These are phyloP conservation scores for Cercis canadensis DNA, from an alignment of 306 rosid species.

Conservation along the genomic window DNA sequence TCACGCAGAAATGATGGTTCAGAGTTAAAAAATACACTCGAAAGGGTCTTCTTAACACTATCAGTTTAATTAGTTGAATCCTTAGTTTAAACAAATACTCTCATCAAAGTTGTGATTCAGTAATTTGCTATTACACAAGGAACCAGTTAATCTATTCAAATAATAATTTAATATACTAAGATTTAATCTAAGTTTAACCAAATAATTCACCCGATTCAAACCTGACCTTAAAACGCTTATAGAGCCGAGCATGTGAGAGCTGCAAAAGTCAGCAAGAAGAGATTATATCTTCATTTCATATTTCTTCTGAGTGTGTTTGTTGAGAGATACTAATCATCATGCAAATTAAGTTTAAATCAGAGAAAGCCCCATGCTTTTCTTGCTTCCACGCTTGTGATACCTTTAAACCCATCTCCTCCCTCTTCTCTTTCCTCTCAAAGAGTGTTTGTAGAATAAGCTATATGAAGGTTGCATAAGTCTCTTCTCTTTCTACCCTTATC, in stretches of 20 bases:
- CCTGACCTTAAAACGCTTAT: slow-evolving; percentile 53
- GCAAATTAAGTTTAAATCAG: slow-evolving; percentile 63
- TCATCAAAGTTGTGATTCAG: slow-evolving; percentile 61
- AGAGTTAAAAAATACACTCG: no score
- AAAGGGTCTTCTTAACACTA: no score
- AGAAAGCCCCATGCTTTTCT: slow-evolving; percentile 66
- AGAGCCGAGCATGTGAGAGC: slow-evolving; percentile 55
- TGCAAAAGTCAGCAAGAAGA: no score
- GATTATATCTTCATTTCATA: slow-evolving; percentile 40
- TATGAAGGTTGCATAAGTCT: slow-evolving; percentile 19
- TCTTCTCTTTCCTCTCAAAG: slow-evolving; percentile 32
- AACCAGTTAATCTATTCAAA: slow-evolving; percentile 38
- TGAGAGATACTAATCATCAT: slow-evolving; percentile 52
- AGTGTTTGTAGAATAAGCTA: slow-evolving; percentile 42
- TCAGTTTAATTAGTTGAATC: slow-evolving; percentile 41
- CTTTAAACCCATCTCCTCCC: slow-evolving; percentile 53
- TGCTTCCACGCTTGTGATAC: slow-evolving; percentile 70
- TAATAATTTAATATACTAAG: slow-evolving; percentile 41
- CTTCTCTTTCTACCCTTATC: no score
- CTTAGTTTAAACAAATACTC: slow-evolving; percentile 43
- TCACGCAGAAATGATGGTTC: no score
- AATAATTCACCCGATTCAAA: slow-evolving; percentile 69
- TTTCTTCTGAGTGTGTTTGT: slow-evolving; percentile 36
- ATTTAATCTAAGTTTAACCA: slow-evolving; percentile 67
- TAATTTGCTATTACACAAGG: slow-evolving; percentile 45